phyloP scores from a whole-genome alignment of 805 yeast species.

The Cyberlindnera euphorbiae region DNA sequence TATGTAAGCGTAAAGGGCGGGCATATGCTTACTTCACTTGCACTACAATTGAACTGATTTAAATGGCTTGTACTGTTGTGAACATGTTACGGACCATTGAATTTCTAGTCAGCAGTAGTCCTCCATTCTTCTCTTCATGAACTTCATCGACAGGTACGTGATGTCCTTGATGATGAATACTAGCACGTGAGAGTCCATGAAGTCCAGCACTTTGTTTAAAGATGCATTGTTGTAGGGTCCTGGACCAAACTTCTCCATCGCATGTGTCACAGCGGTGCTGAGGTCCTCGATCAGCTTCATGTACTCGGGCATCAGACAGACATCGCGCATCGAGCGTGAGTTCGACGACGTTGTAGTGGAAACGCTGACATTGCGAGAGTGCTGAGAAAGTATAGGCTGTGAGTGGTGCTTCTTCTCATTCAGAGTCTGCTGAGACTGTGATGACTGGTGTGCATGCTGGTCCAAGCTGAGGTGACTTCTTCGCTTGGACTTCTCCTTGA shows the following conservation, averaged over 20 bases:
- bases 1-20: too few species aligned
- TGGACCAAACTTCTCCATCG: slow-evolving; percentile 3
- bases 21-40: too few species aligned
- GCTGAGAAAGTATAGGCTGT: slow-evolving; percentile 1
- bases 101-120: slow-evolving; percentile 8
- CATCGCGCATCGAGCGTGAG: slow-evolving; percentile 12
- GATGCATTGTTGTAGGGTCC: not conserved
- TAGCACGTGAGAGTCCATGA: slow-evolving; percentile 13
- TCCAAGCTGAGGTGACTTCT: slow-evolving; percentile 7
- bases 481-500: slow-evolving; percentile 8
- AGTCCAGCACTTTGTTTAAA: slow-evolving; percentile 6
- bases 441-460: slow-evolving; percentile 1
- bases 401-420: slow-evolving; percentile 3
- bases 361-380: slow-evolving; percentile 8
- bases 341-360: slow-evolving; percentile 5
- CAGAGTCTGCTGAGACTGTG: too few species aligned
- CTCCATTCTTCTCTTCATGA: slow-evolving; percentile 5
- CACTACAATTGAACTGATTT: too few species aligned
- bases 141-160: slow-evolving; percentile 3
- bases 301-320: slow-evolving; percentile 10
- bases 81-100: too few species aligned
- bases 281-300: slow-evolving; percentile 6
- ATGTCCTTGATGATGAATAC: slow-evolving; percentile 13
- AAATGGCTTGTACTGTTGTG: too few species aligned
- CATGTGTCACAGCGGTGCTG: slow-evolving; percentile 1